Evolutionary conservation across 805 yeast species (phyloP).

Genomic region (Metschnikowia picachoensis): DNA sequence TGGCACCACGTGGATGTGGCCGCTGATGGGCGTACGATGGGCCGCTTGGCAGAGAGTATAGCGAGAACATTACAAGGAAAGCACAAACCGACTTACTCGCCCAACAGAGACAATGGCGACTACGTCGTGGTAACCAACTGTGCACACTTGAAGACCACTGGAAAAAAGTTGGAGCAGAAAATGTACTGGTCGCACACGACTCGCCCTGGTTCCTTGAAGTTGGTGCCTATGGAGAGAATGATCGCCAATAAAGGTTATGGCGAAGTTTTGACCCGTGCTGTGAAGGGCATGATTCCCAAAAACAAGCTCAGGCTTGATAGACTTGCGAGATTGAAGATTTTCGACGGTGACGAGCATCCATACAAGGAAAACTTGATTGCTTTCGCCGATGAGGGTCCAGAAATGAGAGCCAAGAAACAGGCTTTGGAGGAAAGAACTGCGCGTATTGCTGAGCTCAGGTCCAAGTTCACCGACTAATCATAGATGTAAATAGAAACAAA

Average conservation of each 20-base stretch:
- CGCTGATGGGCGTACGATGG: slow-evolving; percentile 77
- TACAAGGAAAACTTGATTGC: slow-evolving; percentile 80
- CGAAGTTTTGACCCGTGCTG: slow-evolving; percentile 84
- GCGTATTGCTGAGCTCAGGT: slow-evolving; percentile 31
- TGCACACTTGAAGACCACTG: slow-evolving; percentile 74
- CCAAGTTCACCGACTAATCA: slow-evolving; percentile 25
- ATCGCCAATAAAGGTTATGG: slow-evolving; percentile 77
- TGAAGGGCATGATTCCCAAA: slow-evolving; percentile 94
- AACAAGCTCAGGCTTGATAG: slow-evolving; percentile 76
- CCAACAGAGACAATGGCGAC: slow-evolving; percentile 82
- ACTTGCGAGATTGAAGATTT: slow-evolving; percentile 78
- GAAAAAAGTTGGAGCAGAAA: slow-evolving; percentile 76
- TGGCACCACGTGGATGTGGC: slow-evolving; percentile 98
- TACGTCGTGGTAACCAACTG: slow-evolving; percentile 96
- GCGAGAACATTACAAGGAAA: slow-evolving; percentile 93
- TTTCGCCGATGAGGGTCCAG: slow-evolving; percentile 71
- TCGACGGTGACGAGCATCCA: slow-evolving; percentile 86
- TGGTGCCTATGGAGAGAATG: slow-evolving; percentile 75
- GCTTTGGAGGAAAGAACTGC: slow-evolving; percentile 35
- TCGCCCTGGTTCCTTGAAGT: slow-evolving; percentile 84
- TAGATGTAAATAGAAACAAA: slow-evolving; percentile 7
- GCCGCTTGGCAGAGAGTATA: slow-evolving; percentile 86
- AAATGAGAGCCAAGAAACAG: slow-evolving; percentile 42
- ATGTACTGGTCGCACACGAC: slow-evolving; percentile 86
- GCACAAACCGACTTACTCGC: slow-evolving; percentile 86